Percentiles rank a stretch among this genome's conserved stretches.
These are phyloP conservation scores for Boletus tylopilopsis DNA, from an alignment of 768 basidiomycete genomes.

Conservation along the genomic window DNA sequence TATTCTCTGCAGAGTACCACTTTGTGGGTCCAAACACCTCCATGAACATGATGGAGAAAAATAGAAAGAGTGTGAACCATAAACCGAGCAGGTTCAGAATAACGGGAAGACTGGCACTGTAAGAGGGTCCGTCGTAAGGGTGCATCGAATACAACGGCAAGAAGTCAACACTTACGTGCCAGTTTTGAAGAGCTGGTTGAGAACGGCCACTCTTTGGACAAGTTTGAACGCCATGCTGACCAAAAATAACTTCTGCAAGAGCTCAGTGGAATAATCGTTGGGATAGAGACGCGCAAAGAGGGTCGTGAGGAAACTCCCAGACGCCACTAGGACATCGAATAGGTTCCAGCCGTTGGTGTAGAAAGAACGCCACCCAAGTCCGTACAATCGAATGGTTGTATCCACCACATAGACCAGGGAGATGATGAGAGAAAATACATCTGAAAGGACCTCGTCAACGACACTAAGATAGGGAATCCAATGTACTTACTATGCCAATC, in stretches of 20 bases:
- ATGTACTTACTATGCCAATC: slow-evolving; percentile 53
- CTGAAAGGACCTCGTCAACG: slow-evolving; percentile 36
- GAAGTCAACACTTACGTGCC: slow-evolving; percentile 61
- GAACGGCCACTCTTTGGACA: slow-evolving; percentile 78
- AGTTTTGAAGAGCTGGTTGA: slow-evolving; percentile 97
- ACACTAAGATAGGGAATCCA: slow-evolving; percentile 1
- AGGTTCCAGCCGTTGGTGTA: slow-evolving; percentile 92
- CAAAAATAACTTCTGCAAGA: slow-evolving; percentile 87
- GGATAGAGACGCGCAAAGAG: slow-evolving; percentile 58
- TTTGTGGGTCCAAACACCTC: slow-evolving; percentile 93
- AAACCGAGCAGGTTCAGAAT: slow-evolving; percentile 81
- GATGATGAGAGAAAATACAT: slow-evolving; percentile 71
- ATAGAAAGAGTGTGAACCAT: slow-evolving; percentile 88
- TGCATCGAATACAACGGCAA: neutral
- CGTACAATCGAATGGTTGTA: slow-evolving; percentile 70
- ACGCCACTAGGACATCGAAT: slow-evolving; percentile 79
- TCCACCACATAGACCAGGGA: slow-evolving; percentile 75
- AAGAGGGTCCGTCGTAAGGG: neutral
- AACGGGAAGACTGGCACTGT: slow-evolving; percentile 79
- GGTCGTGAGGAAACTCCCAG: slow-evolving; percentile 81
- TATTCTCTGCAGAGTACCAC: slow-evolving; percentile 61
- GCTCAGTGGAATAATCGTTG: slow-evolving; percentile 50
- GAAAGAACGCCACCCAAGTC: slow-evolving; percentile 83
- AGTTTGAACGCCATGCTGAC: slow-evolving; percentile 93
- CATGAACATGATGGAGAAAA: slow-evolving; percentile 83